A percentile compares a stretch with the other conserved stretches of the same genome.
Evolutionary conservation across 495 filamentous ascomycete species (phyloP).

Genomic region (Physcia stellaris): DNA sequence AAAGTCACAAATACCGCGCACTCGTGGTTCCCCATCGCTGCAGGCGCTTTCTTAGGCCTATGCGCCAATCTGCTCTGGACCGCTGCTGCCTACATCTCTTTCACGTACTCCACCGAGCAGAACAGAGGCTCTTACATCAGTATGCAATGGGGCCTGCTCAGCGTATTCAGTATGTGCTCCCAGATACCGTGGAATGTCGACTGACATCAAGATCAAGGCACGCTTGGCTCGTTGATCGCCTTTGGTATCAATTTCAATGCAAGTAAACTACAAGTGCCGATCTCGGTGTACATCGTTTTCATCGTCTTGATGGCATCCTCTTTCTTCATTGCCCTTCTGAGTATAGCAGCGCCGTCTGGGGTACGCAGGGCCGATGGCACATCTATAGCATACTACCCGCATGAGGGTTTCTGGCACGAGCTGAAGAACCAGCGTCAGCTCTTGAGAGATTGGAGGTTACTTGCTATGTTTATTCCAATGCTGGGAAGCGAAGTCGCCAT

Average conservation of each 20-base stretch:
- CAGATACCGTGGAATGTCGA: too few relatives aligned
- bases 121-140: conserved; percentile 82
- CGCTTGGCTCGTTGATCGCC: conserved; percentile 64
- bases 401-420: conserved; percentile 47
- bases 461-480: conserved; percentile 75
- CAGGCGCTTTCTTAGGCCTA: conserved; percentile 46
- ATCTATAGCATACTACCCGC: conserved; percentile 5
- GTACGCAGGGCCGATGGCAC: conserved; percentile 6
- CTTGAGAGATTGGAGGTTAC: conserved; percentile 64
- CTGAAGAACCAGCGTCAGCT: conserved; percentile 66
- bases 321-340: conserved; percentile 42
- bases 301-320: conserved; percentile 71
- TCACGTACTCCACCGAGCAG: conserved; percentile 73
- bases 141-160: conserved; percentile 92
- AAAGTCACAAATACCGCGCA: conserved; percentile 53
- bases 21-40: conserved; percentile 41
- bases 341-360: conserved; percentile 3
- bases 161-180: conserved; percentile 29
- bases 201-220: conserved; percentile 25
- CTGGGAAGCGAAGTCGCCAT: conserved; percentile 43
- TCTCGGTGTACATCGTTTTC: conserved; percentile 85
- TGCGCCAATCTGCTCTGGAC: conserved; percentile 85
- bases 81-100: conserved; percentile 89
- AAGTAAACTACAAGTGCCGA: conserved; percentile 41
- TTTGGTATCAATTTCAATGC: conserved; percentile 29